A percentile compares a stretch with the other conserved stretches of the same genome.
Conservation (phyloP, 352 stramenopile genomes). For the Thalassiosira oceanica region DNA sequence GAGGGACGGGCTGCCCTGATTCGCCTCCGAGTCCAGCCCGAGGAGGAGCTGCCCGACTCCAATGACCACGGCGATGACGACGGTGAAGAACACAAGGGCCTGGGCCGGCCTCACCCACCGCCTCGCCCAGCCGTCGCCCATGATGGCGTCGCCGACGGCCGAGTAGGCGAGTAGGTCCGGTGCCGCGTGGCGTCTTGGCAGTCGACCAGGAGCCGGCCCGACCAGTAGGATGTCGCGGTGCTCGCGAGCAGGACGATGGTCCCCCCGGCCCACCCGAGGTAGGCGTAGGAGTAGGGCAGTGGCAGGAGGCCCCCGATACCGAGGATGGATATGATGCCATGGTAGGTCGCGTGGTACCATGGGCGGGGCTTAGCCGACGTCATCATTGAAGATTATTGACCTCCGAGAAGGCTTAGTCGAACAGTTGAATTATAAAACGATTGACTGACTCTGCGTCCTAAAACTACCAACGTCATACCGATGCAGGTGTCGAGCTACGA, state of each 20-base stretch:
- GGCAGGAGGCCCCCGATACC: background rate
- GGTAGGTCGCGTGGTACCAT: slow-evolving; percentile 7
- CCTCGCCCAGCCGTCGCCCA: slow-evolving; percentile 8
- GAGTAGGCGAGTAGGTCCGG: slow-evolving; percentile 11
- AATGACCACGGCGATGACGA: slow-evolving; percentile 6
- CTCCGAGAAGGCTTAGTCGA: too few relatives aligned
- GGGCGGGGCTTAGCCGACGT: background rate
- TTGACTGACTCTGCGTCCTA: too few relatives aligned
- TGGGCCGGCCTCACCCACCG: slow-evolving; percentile 7
- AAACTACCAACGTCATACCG: too few relatives aligned
- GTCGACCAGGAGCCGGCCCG: slow-evolving; percentile 4
- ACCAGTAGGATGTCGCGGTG: slow-evolving; percentile 3
- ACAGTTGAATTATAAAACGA: too few relatives aligned
- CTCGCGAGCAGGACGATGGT: background rate
- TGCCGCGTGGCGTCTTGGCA: slow-evolving; percentile 8
- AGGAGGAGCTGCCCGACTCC: background rate
- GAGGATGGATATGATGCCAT: slow-evolving; percentile 7
- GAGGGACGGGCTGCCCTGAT: background rate
- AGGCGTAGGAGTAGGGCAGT: background rate
- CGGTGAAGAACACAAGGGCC: slow-evolving; percentile 5
- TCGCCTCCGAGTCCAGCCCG: background rate
- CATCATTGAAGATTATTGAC: too few relatives aligned
- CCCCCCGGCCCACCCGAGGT: background rate
- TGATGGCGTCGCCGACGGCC: slow-evolving; percentile 1
- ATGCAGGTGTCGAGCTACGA: too few relatives aligned